Conservation (phyloP, 176 grass and related monocot species). For the Tillandsia fasciculata region DNA sequence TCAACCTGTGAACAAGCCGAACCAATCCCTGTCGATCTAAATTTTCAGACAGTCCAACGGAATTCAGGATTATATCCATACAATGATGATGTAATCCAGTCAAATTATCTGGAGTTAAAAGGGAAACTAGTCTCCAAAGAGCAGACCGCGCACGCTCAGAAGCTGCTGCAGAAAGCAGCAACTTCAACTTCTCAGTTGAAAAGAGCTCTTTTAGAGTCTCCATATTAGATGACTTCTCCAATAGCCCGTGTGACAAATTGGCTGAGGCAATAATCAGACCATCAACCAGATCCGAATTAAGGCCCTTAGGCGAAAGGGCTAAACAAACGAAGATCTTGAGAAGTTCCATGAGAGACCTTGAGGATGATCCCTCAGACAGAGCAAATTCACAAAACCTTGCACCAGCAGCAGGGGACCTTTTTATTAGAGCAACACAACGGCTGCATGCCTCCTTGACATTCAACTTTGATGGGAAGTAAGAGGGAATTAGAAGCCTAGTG, state of each 20-base stretch:
- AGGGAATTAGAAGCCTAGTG: slow-evolving; percentile 71
- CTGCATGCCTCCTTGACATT: slow-evolving; percentile 51
- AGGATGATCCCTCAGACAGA: slow-evolving; percentile 65
- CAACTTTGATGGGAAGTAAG: slow-evolving; percentile 87
- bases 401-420: slow-evolving; percentile 65
- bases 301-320: slow-evolving; percentile 51
- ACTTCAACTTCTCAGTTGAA: slow-evolving; percentile 45
- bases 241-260: slow-evolving; percentile 67
- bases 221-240: slow-evolving; percentile 34
- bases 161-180: slow-evolving; percentile 40
- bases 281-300: slow-evolving; percentile 60
- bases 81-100: slow-evolving; percentile 41
- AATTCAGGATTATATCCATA: slow-evolving; percentile 52
- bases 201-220: slow-evolving; percentile 50
- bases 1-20: slow-evolving; percentile 55
- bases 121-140: slow-evolving; percentile 47
- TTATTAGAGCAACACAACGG: slow-evolving; percentile 70
- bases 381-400: slow-evolving; percentile 91
- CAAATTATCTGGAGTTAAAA: slow-evolving; percentile 45
- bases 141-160: slow-evolving; percentile 70
- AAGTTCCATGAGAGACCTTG: slow-evolving; percentile 53
- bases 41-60: slow-evolving; percentile 36
- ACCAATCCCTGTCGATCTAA: slow-evolving; percentile 41
- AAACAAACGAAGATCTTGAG: slow-evolving; percentile 42
- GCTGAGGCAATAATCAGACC: slow-evolving; percentile 57